Percentiles rank a stretch among this genome's conserved stretches.
Evolutionary conservation across 495 filamentous ascomycete species (phyloP).

Genomic region (Daldinia caldariorum): DNA sequence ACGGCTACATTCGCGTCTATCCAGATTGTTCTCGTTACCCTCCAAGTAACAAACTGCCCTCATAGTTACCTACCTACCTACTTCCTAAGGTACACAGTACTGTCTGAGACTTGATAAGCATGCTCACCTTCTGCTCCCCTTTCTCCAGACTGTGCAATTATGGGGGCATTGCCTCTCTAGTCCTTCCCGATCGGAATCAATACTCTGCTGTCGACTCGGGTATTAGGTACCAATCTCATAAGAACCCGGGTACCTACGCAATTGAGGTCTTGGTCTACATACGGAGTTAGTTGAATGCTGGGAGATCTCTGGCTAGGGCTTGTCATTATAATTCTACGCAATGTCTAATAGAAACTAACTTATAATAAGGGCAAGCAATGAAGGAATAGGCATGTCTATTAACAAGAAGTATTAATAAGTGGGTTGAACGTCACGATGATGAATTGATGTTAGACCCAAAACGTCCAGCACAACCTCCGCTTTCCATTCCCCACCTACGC

Average conservation of each 20-base stretch:
- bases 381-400: too few species aligned
- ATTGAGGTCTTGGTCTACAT: neutral
- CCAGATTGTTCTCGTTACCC: neutral
- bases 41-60: too few species aligned
- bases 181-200: neutral
- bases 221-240: too few species aligned
- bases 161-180: slow-evolving; percentile 2
- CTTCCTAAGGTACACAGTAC: slow-evolving; percentile 4
- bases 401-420: neutral
- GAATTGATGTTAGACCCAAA: neutral
- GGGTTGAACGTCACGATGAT: neutral
- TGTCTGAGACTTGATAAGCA: slow-evolving; percentile 5
- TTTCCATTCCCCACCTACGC: slow-evolving; percentile 6
- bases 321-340: neutral
- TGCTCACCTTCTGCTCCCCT: neutral
- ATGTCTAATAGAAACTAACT: too few species aligned
- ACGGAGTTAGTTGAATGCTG: neutral
- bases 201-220: too few species aligned
- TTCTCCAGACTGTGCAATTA: slow-evolving; percentile 22
- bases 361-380: too few species aligned
- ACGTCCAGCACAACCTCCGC: neutral
- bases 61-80: too few species aligned
- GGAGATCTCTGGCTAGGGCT: neutral
- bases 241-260: too few species aligned
- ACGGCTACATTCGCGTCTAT: slow-evolving; percentile 16